Conservation (phyloP, 805 yeast species). For the Maudiozyma saulgeensis region DNA sequence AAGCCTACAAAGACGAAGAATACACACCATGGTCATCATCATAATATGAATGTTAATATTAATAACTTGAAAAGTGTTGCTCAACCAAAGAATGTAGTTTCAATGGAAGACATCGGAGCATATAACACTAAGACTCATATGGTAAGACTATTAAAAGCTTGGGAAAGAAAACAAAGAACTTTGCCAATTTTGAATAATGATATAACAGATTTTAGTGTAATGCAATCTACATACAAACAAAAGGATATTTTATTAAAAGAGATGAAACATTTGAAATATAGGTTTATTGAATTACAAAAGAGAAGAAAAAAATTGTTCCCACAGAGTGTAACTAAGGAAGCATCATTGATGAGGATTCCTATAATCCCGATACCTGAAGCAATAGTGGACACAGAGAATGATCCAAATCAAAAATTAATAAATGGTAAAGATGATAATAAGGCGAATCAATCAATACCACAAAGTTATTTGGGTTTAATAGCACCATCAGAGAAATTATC, state of each 20-base stretch:
- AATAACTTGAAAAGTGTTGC: background rate
- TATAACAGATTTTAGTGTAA: slow-evolving; percentile 7
- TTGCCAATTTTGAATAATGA: slow-evolving; percentile 1
- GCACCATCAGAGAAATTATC: background rate
- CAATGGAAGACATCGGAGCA: slow-evolving; percentile 11
- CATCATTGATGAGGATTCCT: background rate
- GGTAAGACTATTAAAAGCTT: background rate
- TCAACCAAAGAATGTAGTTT: slow-evolving; percentile 4
- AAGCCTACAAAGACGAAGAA: background rate
- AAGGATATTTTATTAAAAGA: slow-evolving; percentile 17
- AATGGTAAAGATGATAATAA: too few relatives aligned
- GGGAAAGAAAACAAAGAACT: background rate
- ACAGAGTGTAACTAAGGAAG: background rate
- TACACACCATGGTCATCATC: background rate
- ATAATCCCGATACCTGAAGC: background rate
- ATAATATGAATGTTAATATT: background rate
- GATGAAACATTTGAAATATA: slow-evolving; percentile 11
- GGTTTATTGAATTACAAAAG: slow-evolving; percentile 11
- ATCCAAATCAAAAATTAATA: background rate
- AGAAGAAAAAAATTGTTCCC: background rate
- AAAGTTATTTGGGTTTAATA: background rate
- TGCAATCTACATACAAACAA: slow-evolving; percentile 13
- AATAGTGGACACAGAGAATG: background rate
- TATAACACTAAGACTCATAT: slow-evolving; percentile 8
- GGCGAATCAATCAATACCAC: too few relatives aligned